Conservation (phyloP, 495 filamentous ascomycete genomes). For the Neurospora sp. region DNA sequence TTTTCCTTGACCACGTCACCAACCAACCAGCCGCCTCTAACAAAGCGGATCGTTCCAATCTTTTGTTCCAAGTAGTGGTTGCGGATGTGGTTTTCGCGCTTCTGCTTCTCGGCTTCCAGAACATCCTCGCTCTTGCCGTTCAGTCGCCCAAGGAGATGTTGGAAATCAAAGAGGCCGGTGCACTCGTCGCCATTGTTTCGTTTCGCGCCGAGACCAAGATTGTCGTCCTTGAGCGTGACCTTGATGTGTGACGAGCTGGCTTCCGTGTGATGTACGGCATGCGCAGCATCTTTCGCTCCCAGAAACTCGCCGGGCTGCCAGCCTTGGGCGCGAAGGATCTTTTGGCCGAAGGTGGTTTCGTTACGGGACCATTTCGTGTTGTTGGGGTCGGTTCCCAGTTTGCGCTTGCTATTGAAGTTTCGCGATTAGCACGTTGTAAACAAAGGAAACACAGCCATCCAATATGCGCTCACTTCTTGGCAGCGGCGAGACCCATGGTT, state of each 20-base stretch:
- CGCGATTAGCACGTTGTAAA: neutral
- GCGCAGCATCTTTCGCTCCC: constrained; percentile 60
- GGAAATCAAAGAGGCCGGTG: constrained; percentile 73
- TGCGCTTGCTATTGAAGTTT: constrained; percentile 52
- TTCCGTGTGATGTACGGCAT: constrained; percentile 63
- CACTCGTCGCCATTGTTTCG: constrained; percentile 58
- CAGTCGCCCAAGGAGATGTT: constrained; percentile 72
- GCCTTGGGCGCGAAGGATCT: constrained; percentile 74
- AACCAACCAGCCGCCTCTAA: constrained; percentile 67
- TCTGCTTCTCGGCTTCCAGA: constrained; percentile 53
- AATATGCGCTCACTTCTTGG: constrained; percentile 49
- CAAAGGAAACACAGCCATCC: neutral
- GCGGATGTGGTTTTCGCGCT: constrained; percentile 51
- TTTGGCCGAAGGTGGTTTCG: constrained; percentile 74
- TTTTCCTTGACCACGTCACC: constrained; percentile 41
- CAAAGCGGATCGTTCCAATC: constrained; percentile 67
- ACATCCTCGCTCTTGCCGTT: constrained; percentile 74
- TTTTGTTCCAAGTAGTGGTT: constrained; percentile 58
- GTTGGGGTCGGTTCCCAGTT: constrained; percentile 82
- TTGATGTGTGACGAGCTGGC: constrained; percentile 70
- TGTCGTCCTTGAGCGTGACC: constrained; percentile 78
- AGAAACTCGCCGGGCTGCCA: constrained; percentile 80
- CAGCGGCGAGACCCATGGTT: constrained; percentile 65
- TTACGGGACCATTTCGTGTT: constrained; percentile 85
- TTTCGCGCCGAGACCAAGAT: constrained; percentile 76